phyloP scores from a whole-genome alignment of 257 asterid species.

The Nicotiana tomentosiformis region DNA sequence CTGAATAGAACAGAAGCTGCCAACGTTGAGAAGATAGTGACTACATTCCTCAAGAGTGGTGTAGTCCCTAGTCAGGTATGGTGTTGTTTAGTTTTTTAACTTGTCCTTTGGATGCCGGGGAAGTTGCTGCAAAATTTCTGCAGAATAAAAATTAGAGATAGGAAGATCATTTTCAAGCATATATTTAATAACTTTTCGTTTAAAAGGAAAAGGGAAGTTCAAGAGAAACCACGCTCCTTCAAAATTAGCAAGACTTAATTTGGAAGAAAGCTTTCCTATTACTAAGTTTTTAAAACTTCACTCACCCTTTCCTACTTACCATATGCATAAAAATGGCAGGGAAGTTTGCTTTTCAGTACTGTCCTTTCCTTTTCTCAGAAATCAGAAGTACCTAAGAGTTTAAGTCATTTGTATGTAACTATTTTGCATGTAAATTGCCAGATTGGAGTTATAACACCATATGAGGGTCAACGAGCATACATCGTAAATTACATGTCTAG shows the following conservation, averaged over 20 bases:
- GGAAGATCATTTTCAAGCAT: background rate
- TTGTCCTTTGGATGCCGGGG: background rate
- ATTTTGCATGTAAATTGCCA: slow-evolving; percentile 23
- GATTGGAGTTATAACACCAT: slow-evolving; percentile 99
- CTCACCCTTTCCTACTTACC: slow-evolving; percentile 5
- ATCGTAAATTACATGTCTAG: slow-evolving; percentile 97
- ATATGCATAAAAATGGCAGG: background rate
- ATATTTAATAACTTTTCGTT: background rate
- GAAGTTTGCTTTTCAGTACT: background rate
- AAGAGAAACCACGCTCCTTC: background rate
- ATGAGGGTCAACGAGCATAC: slow-evolving; percentile 98
- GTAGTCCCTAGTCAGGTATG: slow-evolving; percentile 94
- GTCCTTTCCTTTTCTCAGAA: background rate
- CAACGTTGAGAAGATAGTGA: slow-evolving; percentile 91
- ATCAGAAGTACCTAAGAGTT: background rate
- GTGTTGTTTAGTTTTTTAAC: background rate
- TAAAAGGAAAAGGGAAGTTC: background rate
- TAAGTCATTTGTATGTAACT: background rate
- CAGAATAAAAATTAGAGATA: background rate
- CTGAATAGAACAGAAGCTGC: slow-evolving; percentile 96
- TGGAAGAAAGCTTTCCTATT: slow-evolving; percentile 9
- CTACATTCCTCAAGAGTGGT: slow-evolving; percentile 95
- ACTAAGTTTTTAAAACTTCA: background rate
- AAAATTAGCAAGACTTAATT: background rate
- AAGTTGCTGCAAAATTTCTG: background rate